Evolutionary conservation across 2,329 filamentous ascomycete genomes (phyloP).

Genomic region (Apiospora hydei): DNA sequence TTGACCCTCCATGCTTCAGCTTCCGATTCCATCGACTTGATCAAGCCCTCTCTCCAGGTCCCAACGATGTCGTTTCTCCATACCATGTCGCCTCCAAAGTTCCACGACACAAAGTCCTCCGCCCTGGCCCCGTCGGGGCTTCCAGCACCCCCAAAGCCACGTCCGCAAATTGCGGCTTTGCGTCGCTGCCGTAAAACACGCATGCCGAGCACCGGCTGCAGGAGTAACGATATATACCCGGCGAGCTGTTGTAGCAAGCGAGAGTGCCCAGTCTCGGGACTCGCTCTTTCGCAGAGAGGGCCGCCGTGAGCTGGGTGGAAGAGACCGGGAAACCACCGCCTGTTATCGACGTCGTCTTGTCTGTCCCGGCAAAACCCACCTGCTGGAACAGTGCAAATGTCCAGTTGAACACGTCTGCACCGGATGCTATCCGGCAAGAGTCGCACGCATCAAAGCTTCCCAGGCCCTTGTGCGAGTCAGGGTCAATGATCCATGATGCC

Average conservation of each 20-base stretch:
- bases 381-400: conserved; percentile 50
- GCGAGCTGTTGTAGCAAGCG: conserved; percentile 50
- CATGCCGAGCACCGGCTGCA: conserved; percentile 55
- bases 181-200: conserved; percentile 53
- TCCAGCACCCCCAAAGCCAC: conserved; percentile 54
- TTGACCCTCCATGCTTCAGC: conserved; percentile 45
- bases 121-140: conserved; percentile 53
- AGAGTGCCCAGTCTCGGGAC: conserved; percentile 52
- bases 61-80: conserved; percentile 46
- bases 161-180: conserved; percentile 49
- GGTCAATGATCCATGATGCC: conserved; percentile 52
- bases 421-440: conserved; percentile 53
- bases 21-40: conserved; percentile 42
- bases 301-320: conserved; percentile 42
- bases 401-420: conserved; percentile 54
- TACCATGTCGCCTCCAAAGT: conserved; percentile 43
- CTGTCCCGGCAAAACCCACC: conserved; percentile 41
- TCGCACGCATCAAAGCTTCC: conserved; percentile 53
- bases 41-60: conserved; percentile 49
- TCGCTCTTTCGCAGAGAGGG: conserved; percentile 39
- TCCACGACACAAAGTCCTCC: conserved; percentile 53
- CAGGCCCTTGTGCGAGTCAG: conserved; percentile 48
- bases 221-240: conserved; percentile 55
- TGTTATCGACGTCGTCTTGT: background rate
- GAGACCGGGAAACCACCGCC: conserved; percentile 40